Evolutionary conservation across 2,329 filamentous ascomycete species (phyloP), one percentile per base, ranked within the genome.

Genomic region (Chaetomium sp.): DNA sequence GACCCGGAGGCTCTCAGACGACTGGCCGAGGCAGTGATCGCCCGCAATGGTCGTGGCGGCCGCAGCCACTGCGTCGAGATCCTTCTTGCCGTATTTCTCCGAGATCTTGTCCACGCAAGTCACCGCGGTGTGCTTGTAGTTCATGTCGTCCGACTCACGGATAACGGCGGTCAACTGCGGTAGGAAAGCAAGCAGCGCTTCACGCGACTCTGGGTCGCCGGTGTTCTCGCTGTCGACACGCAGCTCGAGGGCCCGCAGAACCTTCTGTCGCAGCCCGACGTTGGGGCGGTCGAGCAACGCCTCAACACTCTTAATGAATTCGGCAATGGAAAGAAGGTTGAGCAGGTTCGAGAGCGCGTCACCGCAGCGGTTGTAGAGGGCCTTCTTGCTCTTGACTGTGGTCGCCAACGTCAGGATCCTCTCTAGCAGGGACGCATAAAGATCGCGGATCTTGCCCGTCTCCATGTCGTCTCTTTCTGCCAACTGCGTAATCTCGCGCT

Each of bases 21-120:
- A 71, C 68, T 88, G 86, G 40, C 87, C 88, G 49, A 97, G 79
- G 60, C 89, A 92, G 61, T 87, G 77, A 53, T 84, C 75, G 43
- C 91, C 85, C 40, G 88, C 85, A 64, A 99, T 87, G 1, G 86
- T 87, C 57, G 84, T 77, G 4, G 91, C 89, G 5, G 91, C 87
- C 4, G 81, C 81, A 33, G 87, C 79, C 45, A 96, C 87, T 45
- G 84, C 85, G 62, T 87, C 83, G 1, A 87, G 78, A 66, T 96
- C 89, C 69, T 91, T 95, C 76, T 94, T 95, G 62, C 94, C 95
- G 69, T 96, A 97, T 69, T 92, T 92, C 72, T 96, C 91, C 2
- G 89, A 83, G 60, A 99, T 95, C 70, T 89, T 89, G 72, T 96
- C 91, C 45, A 97, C 86, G 64, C 92, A 97, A 38, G 85, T 85